phyloP scores from a whole-genome alignment of 352 stramenopile species.

The Pythium rhizo-oryzae region DNA sequence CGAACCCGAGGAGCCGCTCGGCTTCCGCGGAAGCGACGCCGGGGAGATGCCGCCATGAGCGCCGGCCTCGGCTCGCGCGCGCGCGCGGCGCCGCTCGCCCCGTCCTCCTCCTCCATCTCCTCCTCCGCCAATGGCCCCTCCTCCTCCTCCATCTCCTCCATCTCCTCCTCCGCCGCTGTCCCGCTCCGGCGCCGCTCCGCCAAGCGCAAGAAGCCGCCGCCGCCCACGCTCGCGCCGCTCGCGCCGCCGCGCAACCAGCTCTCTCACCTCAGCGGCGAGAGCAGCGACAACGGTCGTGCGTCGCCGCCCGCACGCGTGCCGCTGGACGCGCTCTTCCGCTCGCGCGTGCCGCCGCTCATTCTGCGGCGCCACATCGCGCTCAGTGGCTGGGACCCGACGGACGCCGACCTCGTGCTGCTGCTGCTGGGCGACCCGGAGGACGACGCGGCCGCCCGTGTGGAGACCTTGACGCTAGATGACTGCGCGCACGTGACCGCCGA shows the following conservation, averaged over 20 bases:
- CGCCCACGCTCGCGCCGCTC: slow-evolving; percentile 26
- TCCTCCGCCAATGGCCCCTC: too few relatives aligned
- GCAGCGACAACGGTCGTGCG: background rate
- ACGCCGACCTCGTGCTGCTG: slow-evolving; percentile 43
- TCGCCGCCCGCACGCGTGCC: slow-evolving; percentile 24
- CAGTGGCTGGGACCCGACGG: slow-evolving; percentile 51
- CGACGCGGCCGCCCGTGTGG: slow-evolving; percentile 28
- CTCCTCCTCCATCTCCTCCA: too few relatives aligned
- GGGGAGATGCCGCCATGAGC: slow-evolving; percentile 17
- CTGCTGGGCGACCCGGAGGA: slow-evolving; percentile 13
- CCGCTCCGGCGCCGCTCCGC: background rate
- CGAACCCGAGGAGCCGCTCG: slow-evolving; percentile 11
- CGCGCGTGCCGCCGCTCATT: slow-evolving; percentile 31
- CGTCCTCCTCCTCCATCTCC: background rate
- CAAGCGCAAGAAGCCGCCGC: slow-evolving; percentile 21
- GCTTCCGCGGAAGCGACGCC: slow-evolving; percentile 1
- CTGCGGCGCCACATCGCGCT: slow-evolving; percentile 55
- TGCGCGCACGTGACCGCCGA: slow-evolving; percentile 29
- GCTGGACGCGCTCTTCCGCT: slow-evolving; percentile 43
- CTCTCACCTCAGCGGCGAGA: too few relatives aligned
- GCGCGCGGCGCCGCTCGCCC: background rate
- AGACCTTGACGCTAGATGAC: slow-evolving; percentile 31
- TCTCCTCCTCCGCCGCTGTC: background rate
- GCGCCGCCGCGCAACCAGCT: slow-evolving; percentile 13
- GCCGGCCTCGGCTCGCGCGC: slow-evolving; percentile 7